Conservation (phyloP, 495 filamentous ascomycete genomes). For the Aspergillus ostianus region DNA sequence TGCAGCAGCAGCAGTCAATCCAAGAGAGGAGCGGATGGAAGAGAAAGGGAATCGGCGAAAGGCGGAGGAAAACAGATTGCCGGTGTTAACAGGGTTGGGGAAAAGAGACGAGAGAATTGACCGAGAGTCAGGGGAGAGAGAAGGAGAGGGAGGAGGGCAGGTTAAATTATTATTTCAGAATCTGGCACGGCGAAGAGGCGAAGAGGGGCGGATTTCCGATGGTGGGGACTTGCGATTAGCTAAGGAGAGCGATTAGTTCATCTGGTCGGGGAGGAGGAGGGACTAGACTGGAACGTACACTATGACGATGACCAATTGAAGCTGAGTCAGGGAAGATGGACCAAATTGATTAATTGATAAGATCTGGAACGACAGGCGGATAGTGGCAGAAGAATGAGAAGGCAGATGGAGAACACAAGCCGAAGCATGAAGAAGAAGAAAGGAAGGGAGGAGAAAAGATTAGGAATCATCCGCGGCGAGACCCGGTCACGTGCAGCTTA, state of each 20-base stretch:
- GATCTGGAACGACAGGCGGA: neutral
- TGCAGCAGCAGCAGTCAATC: constrained; percentile 61
- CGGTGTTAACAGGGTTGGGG: constrained; percentile 16
- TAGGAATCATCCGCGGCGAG: neutral
- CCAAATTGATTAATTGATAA: neutral
- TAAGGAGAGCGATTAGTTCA: neutral
- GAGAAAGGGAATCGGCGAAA: constrained; percentile 63
- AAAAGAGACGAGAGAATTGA: constrained; percentile 18
- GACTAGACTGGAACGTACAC: neutral
- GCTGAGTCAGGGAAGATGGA: neutral
- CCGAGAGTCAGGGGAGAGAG: constrained; percentile 14
- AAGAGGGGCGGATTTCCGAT: constrained; percentile 10
- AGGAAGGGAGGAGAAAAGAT: neutral
- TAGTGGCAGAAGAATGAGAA: neutral
- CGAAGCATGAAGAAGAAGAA: neutral
- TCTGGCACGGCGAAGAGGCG: neutral
- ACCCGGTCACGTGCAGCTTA: constrained; percentile 5
- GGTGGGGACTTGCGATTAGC: constrained; percentile 4
- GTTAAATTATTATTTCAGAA: neutral
- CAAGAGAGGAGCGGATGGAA: constrained; percentile 59
- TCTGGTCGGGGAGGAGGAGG: neutral
- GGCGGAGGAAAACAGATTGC: constrained; percentile 85
- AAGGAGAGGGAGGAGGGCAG: constrained; percentile 21
- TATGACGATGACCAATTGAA: neutral
- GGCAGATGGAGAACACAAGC: neutral